Conservation (phyloP, 2,329 filamentous ascomycete genomes). For the Exutisphaerella laricina region DNA sequence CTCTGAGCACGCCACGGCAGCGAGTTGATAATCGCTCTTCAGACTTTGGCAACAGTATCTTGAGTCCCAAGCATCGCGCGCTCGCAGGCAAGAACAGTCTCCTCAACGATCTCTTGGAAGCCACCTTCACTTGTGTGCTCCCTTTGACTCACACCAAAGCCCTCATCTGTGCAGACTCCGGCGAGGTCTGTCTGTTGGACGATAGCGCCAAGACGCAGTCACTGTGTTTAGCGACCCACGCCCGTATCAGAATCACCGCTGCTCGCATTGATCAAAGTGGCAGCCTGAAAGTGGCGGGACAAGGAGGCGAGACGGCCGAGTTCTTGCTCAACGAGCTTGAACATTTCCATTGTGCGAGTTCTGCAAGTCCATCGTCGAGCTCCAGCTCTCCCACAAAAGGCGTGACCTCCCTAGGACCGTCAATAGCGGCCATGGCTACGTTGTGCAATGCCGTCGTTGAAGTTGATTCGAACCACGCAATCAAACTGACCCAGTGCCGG, state of each 20-base stretch:
- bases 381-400: conserved; percentile 18
- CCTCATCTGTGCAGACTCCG: conserved; percentile 79
- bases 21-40: conserved; percentile 30
- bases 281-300: conserved; percentile 63
- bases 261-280: conserved; percentile 55
- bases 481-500: conserved; percentile 15
- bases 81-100: conserved; percentile 82
- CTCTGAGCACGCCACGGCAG: conserved; percentile 24
- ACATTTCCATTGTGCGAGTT: conserved; percentile 24
- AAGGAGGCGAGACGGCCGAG: conserved; percentile 52
- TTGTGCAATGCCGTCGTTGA: conserved; percentile 32
- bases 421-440: conserved; percentile 36
- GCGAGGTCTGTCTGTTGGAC: conserved; percentile 83
- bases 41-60: conserved; percentile 33
- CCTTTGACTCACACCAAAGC: conserved; percentile 67
- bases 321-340: conserved; percentile 37
- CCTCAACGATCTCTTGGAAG: conserved; percentile 73
- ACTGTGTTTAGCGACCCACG: conserved; percentile 59
- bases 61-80: conserved; percentile 55
- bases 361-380: conserved; percentile 15
- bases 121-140: conserved; percentile 74
- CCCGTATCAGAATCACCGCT: conserved; percentile 64
- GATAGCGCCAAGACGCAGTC: conserved; percentile 67
- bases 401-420: conserved; percentile 6
- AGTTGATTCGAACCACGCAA: conserved; percentile 24